Conservation (phyloP, 768 basidiomycete species). For the Fomitopsis pulvina region DNA sequence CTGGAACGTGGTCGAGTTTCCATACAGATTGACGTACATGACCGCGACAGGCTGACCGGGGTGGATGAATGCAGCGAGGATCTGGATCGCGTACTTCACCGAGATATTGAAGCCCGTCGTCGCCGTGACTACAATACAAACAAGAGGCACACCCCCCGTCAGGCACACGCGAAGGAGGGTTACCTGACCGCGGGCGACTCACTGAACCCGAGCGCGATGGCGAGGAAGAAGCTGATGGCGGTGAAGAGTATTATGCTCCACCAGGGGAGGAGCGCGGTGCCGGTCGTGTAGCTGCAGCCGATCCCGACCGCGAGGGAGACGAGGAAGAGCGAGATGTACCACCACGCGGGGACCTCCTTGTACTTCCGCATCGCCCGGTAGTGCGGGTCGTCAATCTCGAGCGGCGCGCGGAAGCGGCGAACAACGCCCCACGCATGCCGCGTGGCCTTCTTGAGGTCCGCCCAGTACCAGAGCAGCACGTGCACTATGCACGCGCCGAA, state of each 20-base stretch:
- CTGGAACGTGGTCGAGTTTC: constrained; percentile 46
- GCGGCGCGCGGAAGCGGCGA: constrained; percentile 14
- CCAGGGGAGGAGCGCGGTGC: constrained; percentile 41
- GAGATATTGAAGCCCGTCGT: constrained; percentile 40
- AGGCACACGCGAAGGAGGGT: no score
- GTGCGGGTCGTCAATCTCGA: constrained; percentile 43
- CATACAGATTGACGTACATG: constrained; percentile 52
- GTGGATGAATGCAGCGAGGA: constrained; percentile 45
- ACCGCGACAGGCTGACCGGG: constrained; percentile 42
- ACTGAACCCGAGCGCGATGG: constrained; percentile 30
- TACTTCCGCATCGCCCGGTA: constrained; percentile 47
- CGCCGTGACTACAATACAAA: constrained; percentile 26
- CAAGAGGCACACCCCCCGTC: no score
- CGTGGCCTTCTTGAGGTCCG: constrained; percentile 30
- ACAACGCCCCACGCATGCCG: neutral
- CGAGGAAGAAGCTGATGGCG: constrained; percentile 32
- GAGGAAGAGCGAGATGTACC: constrained; percentile 39
- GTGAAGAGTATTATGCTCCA: constrained; percentile 51
- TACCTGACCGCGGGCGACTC: constrained; percentile 13
- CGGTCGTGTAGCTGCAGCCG: constrained; percentile 31
- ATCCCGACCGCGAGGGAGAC: constrained; percentile 42
- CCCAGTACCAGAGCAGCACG: constrained; percentile 46
- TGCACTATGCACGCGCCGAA: constrained; percentile 45
- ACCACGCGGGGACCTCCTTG: constrained; percentile 48
- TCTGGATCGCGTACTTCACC: constrained; percentile 43